phyloP scores from a whole-genome alignment of 768 basidiomycete species.

The Ramaria rubella region DNA sequence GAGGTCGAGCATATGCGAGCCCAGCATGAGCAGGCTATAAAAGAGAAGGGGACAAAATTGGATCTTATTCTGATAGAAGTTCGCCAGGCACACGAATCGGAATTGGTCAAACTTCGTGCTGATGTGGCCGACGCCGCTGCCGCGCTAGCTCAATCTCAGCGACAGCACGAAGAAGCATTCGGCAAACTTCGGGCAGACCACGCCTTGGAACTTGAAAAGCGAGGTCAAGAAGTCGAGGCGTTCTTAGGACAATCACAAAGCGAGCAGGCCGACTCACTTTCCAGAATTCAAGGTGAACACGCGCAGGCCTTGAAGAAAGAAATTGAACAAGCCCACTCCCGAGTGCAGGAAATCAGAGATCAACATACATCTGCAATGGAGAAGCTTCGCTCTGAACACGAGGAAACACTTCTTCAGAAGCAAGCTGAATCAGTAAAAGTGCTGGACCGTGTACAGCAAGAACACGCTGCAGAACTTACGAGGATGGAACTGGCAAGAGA shows the following conservation, averaged over 20 bases:
- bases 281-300: constrained; percentile 47
- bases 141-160: constrained; percentile 31
- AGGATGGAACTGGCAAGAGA: constrained; percentile 71
- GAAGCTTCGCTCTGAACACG: constrained; percentile 68
- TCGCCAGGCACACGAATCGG: constrained; percentile 43
- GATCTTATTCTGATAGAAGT: constrained; percentile 37
- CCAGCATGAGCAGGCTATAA: constrained; percentile 40
- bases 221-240: constrained; percentile 48
- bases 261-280: constrained; percentile 49
- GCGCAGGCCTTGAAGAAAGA: constrained; percentile 50
- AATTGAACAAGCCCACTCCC: constrained; percentile 50
- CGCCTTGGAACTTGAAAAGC: constrained; percentile 44
- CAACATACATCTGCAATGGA: constrained; percentile 78
- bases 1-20: constrained; percentile 38
- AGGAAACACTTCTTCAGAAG: constrained; percentile 55
- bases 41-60: constrained; percentile 36
- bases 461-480: constrained; percentile 67
- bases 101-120: constrained; percentile 32
- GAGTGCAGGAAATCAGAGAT: constrained; percentile 64
- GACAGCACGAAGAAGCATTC: constrained; percentile 55
- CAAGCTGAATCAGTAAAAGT: constrained; percentile 51
- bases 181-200: constrained; percentile 51
- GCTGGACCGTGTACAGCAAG: constrained; percentile 67
- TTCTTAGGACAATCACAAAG: constrained; percentile 41
- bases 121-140: constrained; percentile 40